phyloP scores from a whole-genome alignment of 257 asterid genomes.

The Salvia hispanica region DNA sequence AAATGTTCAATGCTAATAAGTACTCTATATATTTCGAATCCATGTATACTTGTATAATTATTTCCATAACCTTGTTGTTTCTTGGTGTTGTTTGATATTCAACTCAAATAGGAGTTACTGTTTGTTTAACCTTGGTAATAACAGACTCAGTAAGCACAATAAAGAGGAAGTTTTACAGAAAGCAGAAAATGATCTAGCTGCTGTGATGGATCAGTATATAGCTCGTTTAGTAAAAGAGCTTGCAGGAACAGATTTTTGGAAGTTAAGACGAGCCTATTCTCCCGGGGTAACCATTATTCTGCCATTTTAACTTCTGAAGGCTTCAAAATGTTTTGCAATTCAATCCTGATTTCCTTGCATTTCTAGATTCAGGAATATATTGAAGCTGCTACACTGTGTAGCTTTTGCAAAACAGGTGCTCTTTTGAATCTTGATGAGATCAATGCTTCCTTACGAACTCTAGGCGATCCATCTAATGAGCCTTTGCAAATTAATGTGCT shows the following conservation, averaged over 20 bases:
- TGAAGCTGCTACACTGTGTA: slow-evolving; percentile 89
- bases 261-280: slow-evolving; percentile 89
- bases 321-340: slow-evolving; percentile 9
- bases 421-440: slow-evolving; percentile 79
- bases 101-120: slow-evolving; percentile 6
- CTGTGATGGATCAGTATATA: slow-evolving; percentile 66
- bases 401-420: slow-evolving; percentile 80
- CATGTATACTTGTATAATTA: slow-evolving; percentile 2
- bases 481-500: slow-evolving; percentile 86
- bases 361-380: slow-evolving; percentile 86
- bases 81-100: neutral
- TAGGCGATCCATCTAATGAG: slow-evolving; percentile 72
- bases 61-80: slow-evolving; percentile 4
- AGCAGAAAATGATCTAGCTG: slow-evolving; percentile 79
- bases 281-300: slow-evolving; percentile 67
- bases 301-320: slow-evolving; percentile 11
- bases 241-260: slow-evolving; percentile 91
- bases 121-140: slow-evolving; percentile 17
- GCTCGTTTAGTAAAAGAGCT: slow-evolving; percentile 80
- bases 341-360: slow-evolving; percentile 29
- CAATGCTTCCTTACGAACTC: slow-evolving; percentile 62
- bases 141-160: slow-evolving; percentile 79
- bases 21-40: neutral
- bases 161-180: slow-evolving; percentile 72
- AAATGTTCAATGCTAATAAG: neutral